Evolutionary conservation across 768 basidiomycete genomes (phyloP), one percentile per base, ranked within the genome.

Genomic region (Collybia nuda): DNA sequence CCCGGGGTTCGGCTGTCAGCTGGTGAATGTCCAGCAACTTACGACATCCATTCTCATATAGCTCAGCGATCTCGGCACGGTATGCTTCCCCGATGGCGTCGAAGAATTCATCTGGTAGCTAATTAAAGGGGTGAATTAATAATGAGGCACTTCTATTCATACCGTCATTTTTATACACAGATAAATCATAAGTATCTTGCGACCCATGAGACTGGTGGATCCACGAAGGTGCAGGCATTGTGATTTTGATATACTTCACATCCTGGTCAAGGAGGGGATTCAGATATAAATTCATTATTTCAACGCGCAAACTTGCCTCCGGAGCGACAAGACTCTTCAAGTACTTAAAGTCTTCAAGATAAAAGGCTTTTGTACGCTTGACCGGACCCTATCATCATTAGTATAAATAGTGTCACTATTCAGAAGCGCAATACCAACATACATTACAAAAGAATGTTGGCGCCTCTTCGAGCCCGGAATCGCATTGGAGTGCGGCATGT

Each of bases 151-250:
- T 7, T 32, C 6, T 11, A 14, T 11, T 3, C 71, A 35, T 45
- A 78, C 81, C 77, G 57, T 85, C 84, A 56, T 71, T 77, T 38
- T 71, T 67, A 66, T 87, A 87, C 9, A 84, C 76, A 12, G 73
- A 69, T 40, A 74, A 67, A 50, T 78, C 78, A 56, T 81, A 83
- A 8, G 80, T 79, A 41, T 61, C 32, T 48, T 79, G 76, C 9
- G 70, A 72, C 36, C 85, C 84, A 58, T 83, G 82, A 23, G 79
- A 76, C 19, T 84, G 76, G 57, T 84, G 82, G 64, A 81, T 81
- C 82, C 84, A 85, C 32, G 81, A 79, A 2, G 86, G 86, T 0
- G 84, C 78, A 51, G 79, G 81, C 61, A 86, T 69, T 3, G 84
- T 88, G 47, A 88, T 56, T 62, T 90, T 89, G 60, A 88, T 74